Base-by-base conservation (phyloP, 371 early-diverging fungal species). In the Mucor ambiguus region DNA sequence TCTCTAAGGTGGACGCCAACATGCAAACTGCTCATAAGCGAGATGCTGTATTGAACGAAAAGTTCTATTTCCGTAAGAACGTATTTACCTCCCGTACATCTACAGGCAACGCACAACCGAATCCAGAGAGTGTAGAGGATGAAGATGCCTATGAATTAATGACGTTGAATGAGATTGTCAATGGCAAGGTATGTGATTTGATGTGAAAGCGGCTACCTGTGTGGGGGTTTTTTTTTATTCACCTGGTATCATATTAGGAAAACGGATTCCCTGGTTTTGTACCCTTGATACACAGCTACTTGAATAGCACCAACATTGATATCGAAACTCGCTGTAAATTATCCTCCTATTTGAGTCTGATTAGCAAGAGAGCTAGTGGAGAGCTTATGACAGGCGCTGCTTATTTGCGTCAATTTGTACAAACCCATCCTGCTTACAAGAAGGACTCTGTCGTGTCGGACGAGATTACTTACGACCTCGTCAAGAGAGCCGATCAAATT, bases 1-100 rank as follows among this genome's bases (percentile, higher is more conserved):
- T 99, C 26, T 90, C 92, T 44, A 94, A 96, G 83, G 92, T 93
- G 61, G 99, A 99, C 80, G 92, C 90, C 63, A 99, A 99, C 80
- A 96, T 99, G 93, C 77, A 86, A 63, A 84, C 84, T 28, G 99
- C 96, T 0, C 96, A 97, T 68, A 82, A 84, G 64, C 89, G 96
- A 30, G 93, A 93, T 67, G 95, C 98, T 1, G 95, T 91, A 2
- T 57, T 86, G 28, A 75, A 85, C 7, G 89, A 95, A 44, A 92
- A 90, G 71, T 98, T 98, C 72, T 94, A 90, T 76, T 98, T 97
- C 85, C 86, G 97, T 38, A 90, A 91, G 70, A 85, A 93, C 60
- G 80, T 95, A 16, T 89, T 92, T 75, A 79, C 86, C 11, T 11
- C 58, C 67, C 22, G 63, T 35, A 29, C 35, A 14, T 18, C 58